These are phyloP conservation scores for Reutealis trisperma DNA, from an alignment of 345 rosid species.

Conservation along the genomic window DNA sequence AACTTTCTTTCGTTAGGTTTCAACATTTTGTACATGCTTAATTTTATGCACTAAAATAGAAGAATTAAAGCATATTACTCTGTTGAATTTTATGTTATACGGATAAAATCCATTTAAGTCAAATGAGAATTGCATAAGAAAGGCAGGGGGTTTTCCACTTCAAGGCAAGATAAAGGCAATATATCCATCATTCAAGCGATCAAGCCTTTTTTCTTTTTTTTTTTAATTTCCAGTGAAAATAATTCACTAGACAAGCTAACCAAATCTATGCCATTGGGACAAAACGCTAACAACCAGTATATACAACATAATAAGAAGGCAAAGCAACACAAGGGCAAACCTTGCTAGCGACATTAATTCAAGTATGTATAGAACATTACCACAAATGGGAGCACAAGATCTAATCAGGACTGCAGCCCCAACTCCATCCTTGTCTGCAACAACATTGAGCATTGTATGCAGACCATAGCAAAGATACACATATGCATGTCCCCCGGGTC, in stretches of 20 bases:
- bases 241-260: neutral
- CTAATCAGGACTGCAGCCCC: slow-evolving; percentile 92
- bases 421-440: slow-evolving; percentile 85
- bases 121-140: neutral
- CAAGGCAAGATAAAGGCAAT: neutral
- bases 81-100: neutral
- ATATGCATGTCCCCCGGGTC: slow-evolving; percentile 91
- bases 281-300: neutral
- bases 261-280: neutral
- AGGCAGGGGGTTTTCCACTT: neutral
- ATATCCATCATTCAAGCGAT: neutral
- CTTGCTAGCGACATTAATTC: neutral
- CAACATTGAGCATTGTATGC: slow-evolving; percentile 88
- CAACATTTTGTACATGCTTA: neutral
- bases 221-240: neutral
- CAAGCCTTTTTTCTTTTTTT: neutral
- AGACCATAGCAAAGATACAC: slow-evolving; percentile 95
- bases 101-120: neutral
- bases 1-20: neutral
- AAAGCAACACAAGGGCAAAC: neutral
- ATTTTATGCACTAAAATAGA: neutral
- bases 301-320: neutral
- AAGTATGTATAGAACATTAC: slow-evolving; percentile 36
- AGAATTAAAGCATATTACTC: neutral
- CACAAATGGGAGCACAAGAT: slow-evolving; percentile 80